A percentile compares a stretch with the other conserved stretches of the same genome.
Evolutionary conservation across 2,329 filamentous ascomycete genomes (phyloP).

Genomic region (Juglanconis oblonga): DNA sequence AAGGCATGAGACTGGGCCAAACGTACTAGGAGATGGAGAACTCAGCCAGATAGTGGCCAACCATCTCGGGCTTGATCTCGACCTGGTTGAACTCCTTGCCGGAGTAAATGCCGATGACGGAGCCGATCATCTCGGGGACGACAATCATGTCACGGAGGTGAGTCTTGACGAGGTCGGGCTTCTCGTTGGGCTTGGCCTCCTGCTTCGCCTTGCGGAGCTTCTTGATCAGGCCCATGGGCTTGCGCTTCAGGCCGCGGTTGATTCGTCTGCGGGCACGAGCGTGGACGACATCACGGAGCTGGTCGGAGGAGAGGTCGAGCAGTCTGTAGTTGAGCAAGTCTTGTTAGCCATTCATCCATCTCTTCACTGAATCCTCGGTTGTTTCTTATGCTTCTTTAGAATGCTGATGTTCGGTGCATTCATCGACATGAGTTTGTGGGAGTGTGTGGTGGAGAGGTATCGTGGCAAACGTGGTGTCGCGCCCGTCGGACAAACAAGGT

Average conservation of each 20-base stretch:
- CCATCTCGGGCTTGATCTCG: slow-evolving; percentile 99
- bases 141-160: slow-evolving; percentile 99
- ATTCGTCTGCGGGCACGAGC: slow-evolving; percentile 97
- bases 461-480: not conserved
- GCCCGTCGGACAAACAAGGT: not conserved
- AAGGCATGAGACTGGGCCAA: not conserved
- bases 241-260: slow-evolving; percentile 99
- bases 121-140: slow-evolving; percentile 99
- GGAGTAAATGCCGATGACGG: slow-evolving; percentile 98
- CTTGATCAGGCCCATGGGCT: slow-evolving; percentile 99
- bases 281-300: slow-evolving; percentile 99
- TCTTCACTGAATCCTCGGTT: not conserved
- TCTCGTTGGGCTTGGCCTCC: slow-evolving; percentile 99
- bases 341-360: slow-evolving; percentile 9
- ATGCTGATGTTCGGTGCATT: slow-evolving; percentile 22
- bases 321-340: slow-evolving; percentile 58
- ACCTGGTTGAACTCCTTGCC: slow-evolving; percentile 99
- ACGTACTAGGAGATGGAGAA: slow-evolving; percentile 99
- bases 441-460: slow-evolving; percentile 2
- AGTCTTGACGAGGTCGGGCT: slow-evolving; percentile 98
- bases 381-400: not conserved
- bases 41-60: slow-evolving; percentile 98
- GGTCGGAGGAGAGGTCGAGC: slow-evolving; percentile 96
- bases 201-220: slow-evolving; percentile 99
- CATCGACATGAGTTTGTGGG: not conserved